Base-by-base conservation (phyloP, 495 filamentous ascomycete species). In the Penicillium macrosclerotiorum region DNA sequence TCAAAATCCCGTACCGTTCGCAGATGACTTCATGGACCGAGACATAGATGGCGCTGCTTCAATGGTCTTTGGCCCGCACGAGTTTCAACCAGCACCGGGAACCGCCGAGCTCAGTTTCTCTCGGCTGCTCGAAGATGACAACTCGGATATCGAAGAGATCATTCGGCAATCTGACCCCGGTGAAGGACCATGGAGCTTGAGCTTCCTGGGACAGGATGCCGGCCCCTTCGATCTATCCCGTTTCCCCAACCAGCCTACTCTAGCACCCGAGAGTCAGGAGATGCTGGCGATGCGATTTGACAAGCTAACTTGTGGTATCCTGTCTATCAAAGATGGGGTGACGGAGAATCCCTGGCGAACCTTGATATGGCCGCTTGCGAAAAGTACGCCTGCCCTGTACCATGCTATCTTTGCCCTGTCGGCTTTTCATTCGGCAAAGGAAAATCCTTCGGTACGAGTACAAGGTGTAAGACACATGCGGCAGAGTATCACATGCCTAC, bases 341-440 rank as follows among this genome's bases (percentile, higher is more conserved):
- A 78, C 70, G 16, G 86, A 90, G 58, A 91, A 91, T 52, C 86
- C 86, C 2, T 91, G 87, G 87, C 74, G 84, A 27, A 89, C 77
- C 0, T 68, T 86, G 17, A 67, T 91, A 6, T 89, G 84, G 84
- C 87, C 86, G 1, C 52, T 91, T 27, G 85, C 83, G 5, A 72
- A 68, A 51, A 73, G 82, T 17, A 84, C 76, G 8, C 80, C 85
- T 1, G 84, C 84, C 2, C 62, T 91, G n/a, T 85, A 82, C 40
- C 81, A 90, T 71, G 87, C 87, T 6, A 78, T 91, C 38, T 79
- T 81, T 36, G 80, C 87, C 0, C 80, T 91, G 74, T 83, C 87
- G 3, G 82, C 83, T 2, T 91, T 89, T 57, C 87, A 90, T 52
- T 78, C 77, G n/a, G 79, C 79, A 16, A 79, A 77, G 43, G 73